Conservation (phyloP, 2,329 filamentous ascomycete genomes). For the Boeremia lycopersici region DNA sequence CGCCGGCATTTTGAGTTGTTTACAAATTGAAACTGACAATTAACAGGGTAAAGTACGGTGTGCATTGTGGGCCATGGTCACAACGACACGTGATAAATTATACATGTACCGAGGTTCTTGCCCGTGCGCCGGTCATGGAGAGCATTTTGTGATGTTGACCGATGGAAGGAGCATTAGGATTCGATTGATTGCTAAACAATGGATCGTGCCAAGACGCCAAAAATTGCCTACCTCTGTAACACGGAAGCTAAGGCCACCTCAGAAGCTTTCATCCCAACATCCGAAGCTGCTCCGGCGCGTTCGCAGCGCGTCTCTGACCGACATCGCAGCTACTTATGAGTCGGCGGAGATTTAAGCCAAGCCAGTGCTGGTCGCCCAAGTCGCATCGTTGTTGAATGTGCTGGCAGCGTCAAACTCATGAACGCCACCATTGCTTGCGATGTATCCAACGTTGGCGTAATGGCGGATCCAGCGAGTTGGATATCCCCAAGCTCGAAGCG, state of each 20-base stretch:
- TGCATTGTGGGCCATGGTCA: no score
- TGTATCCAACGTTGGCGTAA: slow-evolving; percentile 55
- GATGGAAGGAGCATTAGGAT: not conserved
- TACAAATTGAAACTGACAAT: no score
- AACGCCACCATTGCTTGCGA: slow-evolving; percentile 62
- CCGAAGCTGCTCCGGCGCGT: not conserved
- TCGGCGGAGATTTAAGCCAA: not conserved
- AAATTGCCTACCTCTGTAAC: not conserved
- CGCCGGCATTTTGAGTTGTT: not conserved
- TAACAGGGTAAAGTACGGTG: no score
- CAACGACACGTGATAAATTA: no score
- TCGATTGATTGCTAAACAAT: not conserved
- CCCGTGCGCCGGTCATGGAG: not conserved
- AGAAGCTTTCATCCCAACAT: not conserved
- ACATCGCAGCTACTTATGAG: not conserved
- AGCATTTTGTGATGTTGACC: not conserved
- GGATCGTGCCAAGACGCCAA: not conserved
- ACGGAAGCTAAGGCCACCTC: not conserved
- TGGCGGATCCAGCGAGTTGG: slow-evolving; percentile 66
- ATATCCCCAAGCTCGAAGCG: slow-evolving; percentile 64
- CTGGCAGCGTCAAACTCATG: slow-evolving; percentile 57
- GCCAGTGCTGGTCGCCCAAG: slow-evolving; percentile 39
- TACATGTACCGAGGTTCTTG: no score
- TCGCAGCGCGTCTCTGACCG: not conserved
- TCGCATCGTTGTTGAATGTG: slow-evolving; percentile 62